These are phyloP conservation scores for Rhynchosporium secalis DNA, from an alignment of 2,329 filamentous ascomycete genomes.

Conservation along the genomic window DNA sequence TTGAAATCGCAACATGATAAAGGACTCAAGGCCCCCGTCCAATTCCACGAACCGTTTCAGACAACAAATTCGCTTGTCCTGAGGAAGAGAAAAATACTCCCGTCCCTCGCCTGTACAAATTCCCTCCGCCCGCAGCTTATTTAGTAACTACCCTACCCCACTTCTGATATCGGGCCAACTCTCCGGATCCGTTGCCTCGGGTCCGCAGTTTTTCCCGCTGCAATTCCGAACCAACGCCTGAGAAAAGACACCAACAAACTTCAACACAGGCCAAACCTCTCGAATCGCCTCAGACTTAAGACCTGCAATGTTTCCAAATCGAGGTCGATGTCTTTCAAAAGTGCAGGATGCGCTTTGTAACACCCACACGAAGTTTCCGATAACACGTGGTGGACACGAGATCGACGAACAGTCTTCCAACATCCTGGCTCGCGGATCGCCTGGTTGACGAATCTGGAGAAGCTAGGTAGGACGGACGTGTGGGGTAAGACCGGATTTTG, in stretches of 20 bases:
- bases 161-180: conserved; percentile 12
- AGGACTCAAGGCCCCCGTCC: not conserved
- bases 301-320: not conserved
- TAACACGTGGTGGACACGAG: conserved; percentile 15
- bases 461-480: conserved; percentile 2
- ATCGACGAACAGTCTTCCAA: conserved; percentile 14
- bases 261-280: not conserved
- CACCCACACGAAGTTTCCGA: not conserved
- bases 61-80: not conserved
- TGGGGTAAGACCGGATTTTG: not conserved
- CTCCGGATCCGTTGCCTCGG: conserved; percentile 18
- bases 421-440: conserved; percentile 20
- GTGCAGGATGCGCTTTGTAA: not conserved
- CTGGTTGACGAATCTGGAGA: not conserved
- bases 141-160: conserved; percentile 5
- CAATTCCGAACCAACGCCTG: not conserved
- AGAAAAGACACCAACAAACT: not conserved
- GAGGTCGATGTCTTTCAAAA: not conserved
- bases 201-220: conserved; percentile 14
- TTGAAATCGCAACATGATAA: not conserved
- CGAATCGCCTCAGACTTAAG: not conserved
- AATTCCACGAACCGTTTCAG: not conserved
- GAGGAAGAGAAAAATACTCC: too few species aligned
- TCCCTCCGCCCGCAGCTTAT: too few species aligned
- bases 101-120: conserved; percentile 9